Evolutionary conservation across 2,329 filamentous ascomycete genomes (phyloP).

Genomic region (Trichoderma arundinaceum): DNA sequence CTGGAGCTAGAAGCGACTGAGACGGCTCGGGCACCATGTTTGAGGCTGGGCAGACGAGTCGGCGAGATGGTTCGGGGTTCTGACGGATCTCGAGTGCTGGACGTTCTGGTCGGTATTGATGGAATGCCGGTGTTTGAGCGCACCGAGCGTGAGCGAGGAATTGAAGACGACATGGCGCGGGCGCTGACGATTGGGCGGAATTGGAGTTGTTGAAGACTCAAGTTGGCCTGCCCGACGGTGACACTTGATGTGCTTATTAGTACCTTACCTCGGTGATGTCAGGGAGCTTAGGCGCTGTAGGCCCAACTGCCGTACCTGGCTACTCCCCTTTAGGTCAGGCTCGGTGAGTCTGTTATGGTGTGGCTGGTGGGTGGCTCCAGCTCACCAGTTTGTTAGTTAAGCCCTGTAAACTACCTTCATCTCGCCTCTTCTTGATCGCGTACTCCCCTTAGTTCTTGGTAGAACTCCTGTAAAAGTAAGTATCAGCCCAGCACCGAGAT

Average conservation of each 20-base stretch:
- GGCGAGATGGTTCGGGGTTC: constrained; percentile 51
- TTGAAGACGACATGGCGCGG: constrained; percentile 31
- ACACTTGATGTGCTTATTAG: constrained; percentile 6
- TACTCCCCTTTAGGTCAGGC: constrained; percentile 24
- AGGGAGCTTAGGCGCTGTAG: constrained; percentile 20
- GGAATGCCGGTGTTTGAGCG: constrained; percentile 41
- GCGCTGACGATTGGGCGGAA: background rate
- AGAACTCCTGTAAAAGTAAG: too few relatives aligned
- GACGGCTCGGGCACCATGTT: constrained; percentile 47
- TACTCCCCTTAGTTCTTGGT: background rate
- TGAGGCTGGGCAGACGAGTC: constrained; percentile 55
- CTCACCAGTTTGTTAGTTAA: constrained; percentile 15
- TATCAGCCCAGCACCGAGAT: too few relatives aligned
- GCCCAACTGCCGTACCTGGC: constrained; percentile 30
- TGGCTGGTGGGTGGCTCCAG: constrained; percentile 8
- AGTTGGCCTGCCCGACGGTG: constrained; percentile 14
- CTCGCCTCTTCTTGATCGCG: background rate
- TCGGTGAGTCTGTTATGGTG: background rate
- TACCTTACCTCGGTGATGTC: constrained; percentile 25
- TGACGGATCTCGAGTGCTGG: constrained; percentile 33
- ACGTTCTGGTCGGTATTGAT: constrained; percentile 37
- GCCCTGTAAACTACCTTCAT: background rate
- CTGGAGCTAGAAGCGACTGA: constrained; percentile 39
- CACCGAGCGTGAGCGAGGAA: constrained; percentile 55
- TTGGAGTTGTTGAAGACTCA: constrained; percentile 8